Conservation (phyloP, 768 basidiomycete species). For the Hericium rajendrae region DNA sequence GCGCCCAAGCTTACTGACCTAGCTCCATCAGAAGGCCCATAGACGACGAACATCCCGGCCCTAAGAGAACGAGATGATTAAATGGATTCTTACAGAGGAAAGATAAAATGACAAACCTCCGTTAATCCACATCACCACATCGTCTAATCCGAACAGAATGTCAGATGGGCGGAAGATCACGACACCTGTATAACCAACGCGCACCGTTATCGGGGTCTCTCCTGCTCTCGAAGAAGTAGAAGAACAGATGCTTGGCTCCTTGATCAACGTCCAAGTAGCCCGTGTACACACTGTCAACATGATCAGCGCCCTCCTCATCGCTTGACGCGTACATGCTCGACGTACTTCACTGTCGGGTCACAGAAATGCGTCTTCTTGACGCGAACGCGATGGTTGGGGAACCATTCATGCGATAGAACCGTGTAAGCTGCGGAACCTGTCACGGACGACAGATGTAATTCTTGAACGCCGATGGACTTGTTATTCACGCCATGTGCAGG, state of each 20-base stretch:
- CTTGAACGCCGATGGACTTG: not conserved
- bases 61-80: conserved; percentile 21
- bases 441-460: not conserved
- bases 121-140: conserved; percentile 62
- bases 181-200: not conserved
- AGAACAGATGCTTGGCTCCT: conserved; percentile 44
- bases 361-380: conserved; percentile 55
- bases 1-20: conserved; percentile 19
- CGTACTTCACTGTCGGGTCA: conserved; percentile 52
- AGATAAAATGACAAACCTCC: not conserved
- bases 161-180: not conserved
- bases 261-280: conserved; percentile 38
- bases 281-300: conserved; percentile 28
- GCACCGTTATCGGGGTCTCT: conserved; percentile 31
- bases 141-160: conserved; percentile 27
- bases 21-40: conserved; percentile 54
- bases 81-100: not conserved
- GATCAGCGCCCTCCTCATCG: not conserved
- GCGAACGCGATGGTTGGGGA: conserved; percentile 44
- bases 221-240: conserved; percentile 55
- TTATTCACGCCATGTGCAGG: not conserved
- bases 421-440: not conserved
- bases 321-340: not conserved
- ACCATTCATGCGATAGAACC: conserved; percentile 16
- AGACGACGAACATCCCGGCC: conserved; percentile 47